Evolutionary conservation across 2,329 filamentous ascomycete genomes (phyloP), one percentile per base, ranked within the genome.

Genomic region (Beauveria bassiana): DNA sequence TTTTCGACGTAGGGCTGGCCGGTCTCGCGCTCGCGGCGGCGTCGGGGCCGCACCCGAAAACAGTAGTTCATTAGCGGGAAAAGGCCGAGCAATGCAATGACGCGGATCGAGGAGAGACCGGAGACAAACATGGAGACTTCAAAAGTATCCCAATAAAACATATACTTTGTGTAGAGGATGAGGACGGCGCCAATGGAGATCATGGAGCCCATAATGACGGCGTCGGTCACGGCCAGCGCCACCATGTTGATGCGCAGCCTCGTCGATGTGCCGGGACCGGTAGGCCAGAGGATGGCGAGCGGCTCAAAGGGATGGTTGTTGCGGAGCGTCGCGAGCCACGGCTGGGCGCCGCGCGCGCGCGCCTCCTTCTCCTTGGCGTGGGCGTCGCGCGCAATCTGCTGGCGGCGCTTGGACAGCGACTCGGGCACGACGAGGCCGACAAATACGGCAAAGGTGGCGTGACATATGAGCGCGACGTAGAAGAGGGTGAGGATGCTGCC

Each of bases 91-190:
- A 99, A 83, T 18, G 86, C 83, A 12, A 89, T 68, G 9, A 97
- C 92, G 31, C 95, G 88, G 47, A 86, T 83, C 65, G 84, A 80
- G 68, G 91, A 96, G 56, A 91, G 80, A n/a, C 89, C 78, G 1
- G 90, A 93, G 59, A 96, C 83, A 72, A 92, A 97, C 18, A 86
- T 80, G 50, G 89, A 91, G 14, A 88, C 89, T 72, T 96, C 88
- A 61, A 91, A 81, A 45, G 87, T 92, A 53, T 85, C 83, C 95
- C 95, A 98, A 59, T 82, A 79, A 70, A 96, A 98, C 67, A 86
- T 83, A 68, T 84, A 88, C 66, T 90, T 87, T 26, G 86, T 86
- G 74, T 98, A 99, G 60, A 96, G 83, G 61, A 98, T 81, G 22
- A 95, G 80, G 42, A 97, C 86, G n/a, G 87, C 85, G 64, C 91